Evolutionary conservation across 2,329 filamentous ascomycete species (phyloP).

Genomic region (Colletotrichum salicis): DNA sequence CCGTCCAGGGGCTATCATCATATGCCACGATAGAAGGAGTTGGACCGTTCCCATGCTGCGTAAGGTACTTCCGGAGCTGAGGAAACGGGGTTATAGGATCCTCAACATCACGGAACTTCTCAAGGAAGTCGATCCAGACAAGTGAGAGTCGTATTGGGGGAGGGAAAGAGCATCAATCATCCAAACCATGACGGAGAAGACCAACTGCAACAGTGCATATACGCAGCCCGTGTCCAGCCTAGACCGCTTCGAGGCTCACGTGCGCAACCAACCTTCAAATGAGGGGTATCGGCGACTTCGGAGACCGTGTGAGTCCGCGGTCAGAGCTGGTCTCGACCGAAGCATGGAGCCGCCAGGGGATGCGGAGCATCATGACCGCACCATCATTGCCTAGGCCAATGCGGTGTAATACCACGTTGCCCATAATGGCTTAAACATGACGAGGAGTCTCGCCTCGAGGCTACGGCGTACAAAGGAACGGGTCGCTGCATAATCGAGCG

Average conservation of each 20-base stretch:
- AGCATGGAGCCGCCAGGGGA: neutral
- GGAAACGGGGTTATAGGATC: conserved; percentile 74
- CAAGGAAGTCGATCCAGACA: conserved; percentile 44
- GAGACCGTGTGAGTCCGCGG: neutral
- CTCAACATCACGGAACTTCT: conserved; percentile 78
- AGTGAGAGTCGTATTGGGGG: neutral
- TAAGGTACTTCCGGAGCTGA: conserved; percentile 77
- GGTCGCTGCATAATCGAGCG: conserved; percentile 30
- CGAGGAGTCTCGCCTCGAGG: neutral
- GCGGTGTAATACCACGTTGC: conserved; percentile 19
- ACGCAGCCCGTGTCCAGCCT: neutral
- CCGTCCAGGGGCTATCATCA: conserved; percentile 79
- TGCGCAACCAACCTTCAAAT: neutral
- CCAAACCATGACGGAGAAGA: neutral
- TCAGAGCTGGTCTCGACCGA: conserved; percentile 14
- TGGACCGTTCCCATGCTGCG: conserved; percentile 86
- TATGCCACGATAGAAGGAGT: conserved; percentile 85
- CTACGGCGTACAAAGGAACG: neutral
- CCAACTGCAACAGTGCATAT: neutral
- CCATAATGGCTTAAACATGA: neutral
- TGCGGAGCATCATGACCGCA: neutral
- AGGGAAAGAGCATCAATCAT: neutral
- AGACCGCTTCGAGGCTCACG: neutral
- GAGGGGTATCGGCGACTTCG: neutral
- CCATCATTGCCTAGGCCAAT: neutral